Conservation (phyloP, 2,329 filamentous ascomycete genomes). For the Coniochaeta sp. region DNA sequence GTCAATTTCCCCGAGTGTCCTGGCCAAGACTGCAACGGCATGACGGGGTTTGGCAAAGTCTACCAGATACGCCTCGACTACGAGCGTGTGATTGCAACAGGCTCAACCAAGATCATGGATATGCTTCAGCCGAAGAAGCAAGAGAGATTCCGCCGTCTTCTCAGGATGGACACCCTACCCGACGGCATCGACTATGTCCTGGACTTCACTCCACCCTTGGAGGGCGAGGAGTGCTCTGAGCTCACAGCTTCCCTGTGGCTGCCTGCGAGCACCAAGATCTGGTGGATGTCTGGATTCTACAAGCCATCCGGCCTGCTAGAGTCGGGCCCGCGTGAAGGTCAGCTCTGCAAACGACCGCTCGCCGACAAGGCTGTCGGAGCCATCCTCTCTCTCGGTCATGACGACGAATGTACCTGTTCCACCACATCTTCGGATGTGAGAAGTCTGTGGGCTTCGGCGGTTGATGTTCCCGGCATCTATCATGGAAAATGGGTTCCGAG, state of each 20-base stretch:
- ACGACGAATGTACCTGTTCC: slow-evolving; percentile 27
- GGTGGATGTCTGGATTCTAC: slow-evolving; percentile 17
- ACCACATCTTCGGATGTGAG: slow-evolving; percentile 13
- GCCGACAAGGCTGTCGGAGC: slow-evolving; percentile 22
- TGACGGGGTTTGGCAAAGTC: slow-evolving; percentile 13
- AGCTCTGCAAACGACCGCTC: slow-evolving; percentile 19
- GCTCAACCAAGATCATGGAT: slow-evolving; percentile 37
- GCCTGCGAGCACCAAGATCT: slow-evolving; percentile 46
- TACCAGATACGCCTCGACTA: slow-evolving; percentile 37
- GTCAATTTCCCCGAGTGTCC: slow-evolving; percentile 27
- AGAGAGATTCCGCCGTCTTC: slow-evolving; percentile 27
- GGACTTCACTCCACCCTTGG: slow-evolving; percentile 53
- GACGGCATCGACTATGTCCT: slow-evolving; percentile 48
- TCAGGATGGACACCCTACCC: slow-evolving; percentile 25
- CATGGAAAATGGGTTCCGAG: slow-evolving; percentile 10
- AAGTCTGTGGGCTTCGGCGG: slow-evolving; percentile 10
- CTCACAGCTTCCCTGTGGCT: slow-evolving; percentile 23
- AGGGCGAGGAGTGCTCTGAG: slow-evolving; percentile 51
- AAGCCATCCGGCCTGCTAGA: slow-evolving; percentile 7
- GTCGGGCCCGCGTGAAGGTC: slow-evolving; percentile 10
- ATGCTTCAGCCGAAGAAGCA: slow-evolving; percentile 35
- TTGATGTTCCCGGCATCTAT: slow-evolving; percentile 6
- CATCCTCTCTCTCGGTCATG: slow-evolving; percentile 36
- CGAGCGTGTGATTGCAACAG: slow-evolving; percentile 34
- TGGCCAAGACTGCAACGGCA: slow-evolving; percentile 25